Evolutionary conservation across 129 eudicot species (phyloP).

Genomic region (Rutidosis leptorrhynchoides): DNA sequence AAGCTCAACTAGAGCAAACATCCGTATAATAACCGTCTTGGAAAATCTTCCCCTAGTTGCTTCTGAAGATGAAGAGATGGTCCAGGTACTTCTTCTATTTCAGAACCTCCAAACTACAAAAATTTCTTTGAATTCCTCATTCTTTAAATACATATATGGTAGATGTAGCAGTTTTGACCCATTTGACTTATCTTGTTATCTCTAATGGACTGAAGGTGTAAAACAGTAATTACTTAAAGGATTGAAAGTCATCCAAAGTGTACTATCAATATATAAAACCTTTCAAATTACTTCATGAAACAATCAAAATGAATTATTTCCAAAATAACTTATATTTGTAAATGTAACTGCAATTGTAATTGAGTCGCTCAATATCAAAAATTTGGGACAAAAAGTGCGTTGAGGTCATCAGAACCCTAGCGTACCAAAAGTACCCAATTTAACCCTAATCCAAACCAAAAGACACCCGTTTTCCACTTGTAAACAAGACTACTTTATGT

Average conservation of each 20-base stretch:
- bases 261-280: too few species aligned
- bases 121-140: too few species aligned
- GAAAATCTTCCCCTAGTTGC: conserved; percentile 21
- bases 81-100: conserved; percentile 51
- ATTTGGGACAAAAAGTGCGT: background rate
- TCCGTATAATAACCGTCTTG: conserved; percentile 35
- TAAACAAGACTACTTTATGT: background rate
- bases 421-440: background rate
- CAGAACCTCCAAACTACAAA: background rate
- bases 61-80: conserved; percentile 88
- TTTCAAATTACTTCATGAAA: too few species aligned
- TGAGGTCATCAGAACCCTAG: background rate
- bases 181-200: background rate
- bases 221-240: background rate
- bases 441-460: background rate
- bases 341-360: background rate
- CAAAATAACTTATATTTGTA: background rate
- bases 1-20: conserved; percentile 62
- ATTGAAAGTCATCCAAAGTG: background rate
- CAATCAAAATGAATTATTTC: too few species aligned
- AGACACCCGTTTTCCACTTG: background rate
- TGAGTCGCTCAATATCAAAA: background rate
- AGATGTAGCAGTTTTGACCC: background rate
- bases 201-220: background rate
- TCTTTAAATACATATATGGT: too few species aligned